Evolutionary conservation across 73 alveolate species (phyloP).

Genomic region (Paramecium biaurelia): DNA sequence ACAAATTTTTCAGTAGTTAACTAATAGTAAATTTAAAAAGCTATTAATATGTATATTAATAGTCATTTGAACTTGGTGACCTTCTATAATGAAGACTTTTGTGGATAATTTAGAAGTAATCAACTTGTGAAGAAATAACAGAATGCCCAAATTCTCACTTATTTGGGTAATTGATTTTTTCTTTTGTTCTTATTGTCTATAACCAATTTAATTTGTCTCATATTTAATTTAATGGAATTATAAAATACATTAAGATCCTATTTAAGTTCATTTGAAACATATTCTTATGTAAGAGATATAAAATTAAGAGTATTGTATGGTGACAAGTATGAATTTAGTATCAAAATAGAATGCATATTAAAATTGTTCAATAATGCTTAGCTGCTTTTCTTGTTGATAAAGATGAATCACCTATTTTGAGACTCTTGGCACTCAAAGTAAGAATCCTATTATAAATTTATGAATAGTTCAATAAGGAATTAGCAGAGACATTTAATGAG

Average conservation of each 20-base stretch:
- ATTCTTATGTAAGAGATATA: conserved; percentile 12
- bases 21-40: not conserved
- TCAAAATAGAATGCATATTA: not conserved
- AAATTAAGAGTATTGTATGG: conserved; percentile 45
- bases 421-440: conserved; percentile 25
- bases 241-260: not conserved
- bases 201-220: not conserved
- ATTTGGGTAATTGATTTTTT: not conserved
- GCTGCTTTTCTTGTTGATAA: not conserved
- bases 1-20: not conserved
- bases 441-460: not conserved
- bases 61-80: not conserved
- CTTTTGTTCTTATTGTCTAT: not conserved
- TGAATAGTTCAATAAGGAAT: conserved; percentile 9
- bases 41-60: not conserved
- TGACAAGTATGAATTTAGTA: not conserved
- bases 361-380: not conserved
- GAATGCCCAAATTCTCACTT: not conserved
- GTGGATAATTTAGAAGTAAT: not conserved
- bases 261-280: conserved; percentile 18
- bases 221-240: conserved; percentile 16
- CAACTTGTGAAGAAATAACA: not conserved
- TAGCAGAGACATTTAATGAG: conserved; percentile 29
- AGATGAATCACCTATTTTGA: not conserved
- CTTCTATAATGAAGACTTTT: too few species aligned